Conservation (phyloP, 2,329 filamentous ascomycete genomes). For the Periconia sp. region DNA sequence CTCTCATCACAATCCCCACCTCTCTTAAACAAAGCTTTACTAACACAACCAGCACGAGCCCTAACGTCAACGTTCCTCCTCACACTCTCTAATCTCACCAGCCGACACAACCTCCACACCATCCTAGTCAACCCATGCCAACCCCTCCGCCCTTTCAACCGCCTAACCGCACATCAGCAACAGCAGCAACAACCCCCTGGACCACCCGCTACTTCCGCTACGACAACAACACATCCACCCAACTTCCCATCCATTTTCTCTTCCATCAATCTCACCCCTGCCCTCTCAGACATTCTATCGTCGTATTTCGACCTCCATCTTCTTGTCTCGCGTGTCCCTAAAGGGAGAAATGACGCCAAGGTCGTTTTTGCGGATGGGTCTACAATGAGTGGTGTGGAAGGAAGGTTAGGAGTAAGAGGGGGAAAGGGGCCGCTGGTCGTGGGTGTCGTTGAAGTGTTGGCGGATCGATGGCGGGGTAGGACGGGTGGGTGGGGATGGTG, state of each 20-base stretch:
- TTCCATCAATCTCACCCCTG: slow-evolving; percentile 39
- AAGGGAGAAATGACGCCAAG: slow-evolving; percentile 36
- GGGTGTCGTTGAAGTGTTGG: slow-evolving; percentile 48
- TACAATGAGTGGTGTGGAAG: slow-evolving; percentile 1
- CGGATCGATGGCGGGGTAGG: slow-evolving; percentile 42
- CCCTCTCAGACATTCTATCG: slow-evolving; percentile 40
- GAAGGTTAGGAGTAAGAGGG: slow-evolving; percentile 8
- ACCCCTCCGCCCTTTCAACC: slow-evolving; percentile 12
- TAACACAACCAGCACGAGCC: slow-evolving; percentile 37
- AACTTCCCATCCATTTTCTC: slow-evolving; percentile 45
- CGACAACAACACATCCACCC: slow-evolving; percentile 11
- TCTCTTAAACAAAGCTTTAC: slow-evolving; percentile 2
- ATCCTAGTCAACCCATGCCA: slow-evolving; percentile 42
- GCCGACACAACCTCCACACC: slow-evolving; percentile 43
- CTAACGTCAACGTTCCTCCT: slow-evolving; percentile 46
- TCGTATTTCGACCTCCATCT: slow-evolving; percentile 44
- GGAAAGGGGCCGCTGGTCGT: slow-evolving; percentile 28
- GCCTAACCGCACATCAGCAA: not conserved
- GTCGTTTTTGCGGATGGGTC: slow-evolving; percentile 25
- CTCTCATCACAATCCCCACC: not conserved
- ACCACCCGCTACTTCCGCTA: slow-evolving; percentile 10
- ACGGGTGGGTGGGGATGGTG: slow-evolving; percentile 41
- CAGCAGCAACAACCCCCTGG: not conserved
- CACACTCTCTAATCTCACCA: slow-evolving; percentile 44
- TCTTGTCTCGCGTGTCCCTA: slow-evolving; percentile 44